phyloP scores from a whole-genome alignment of 1,284 basidiomycete genomes.

The Cutaneotrichosporon sp. region DNA sequence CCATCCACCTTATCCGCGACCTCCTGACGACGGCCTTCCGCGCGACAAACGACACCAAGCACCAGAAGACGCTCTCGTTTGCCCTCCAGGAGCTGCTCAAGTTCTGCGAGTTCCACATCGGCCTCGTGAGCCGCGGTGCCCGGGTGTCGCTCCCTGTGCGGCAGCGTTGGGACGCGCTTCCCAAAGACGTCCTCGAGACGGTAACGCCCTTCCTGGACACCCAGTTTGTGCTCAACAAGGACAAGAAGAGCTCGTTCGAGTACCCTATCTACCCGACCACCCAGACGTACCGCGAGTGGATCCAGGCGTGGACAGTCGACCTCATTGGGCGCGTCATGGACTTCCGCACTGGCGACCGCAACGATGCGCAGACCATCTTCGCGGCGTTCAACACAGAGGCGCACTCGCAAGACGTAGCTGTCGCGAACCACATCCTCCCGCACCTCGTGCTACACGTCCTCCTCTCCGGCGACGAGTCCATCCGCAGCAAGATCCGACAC shows the following conservation, averaged over 20 bases:
- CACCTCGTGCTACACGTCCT: slow-evolving; percentile 88
- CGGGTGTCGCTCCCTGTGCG: slow-evolving; percentile 67
- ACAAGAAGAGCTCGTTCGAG: slow-evolving; percentile 35
- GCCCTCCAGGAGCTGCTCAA: slow-evolving; percentile 90
- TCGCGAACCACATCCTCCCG: slow-evolving; percentile 87
- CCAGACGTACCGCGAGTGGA: slow-evolving; percentile 91
- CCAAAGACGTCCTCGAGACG: slow-evolving; percentile 83
- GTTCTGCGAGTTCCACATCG: slow-evolving; percentile 80
- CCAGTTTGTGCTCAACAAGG: slow-evolving; percentile 61
- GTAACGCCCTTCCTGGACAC: slow-evolving; percentile 83
- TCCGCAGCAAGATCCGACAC: slow-evolving; percentile 65
- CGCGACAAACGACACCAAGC: slow-evolving; percentile 88
- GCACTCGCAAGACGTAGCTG: slow-evolving; percentile 83
- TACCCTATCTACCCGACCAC: slow-evolving; percentile 75
- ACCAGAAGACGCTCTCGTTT: slow-evolving; percentile 86
- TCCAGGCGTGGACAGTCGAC: slow-evolving; percentile 83
- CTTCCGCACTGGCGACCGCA: slow-evolving; percentile 14
- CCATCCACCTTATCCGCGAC: slow-evolving; percentile 79
- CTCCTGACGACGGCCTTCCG: slow-evolving; percentile 90
- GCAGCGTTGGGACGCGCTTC: slow-evolving; percentile 71
- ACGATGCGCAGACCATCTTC: slow-evolving; percentile 64
- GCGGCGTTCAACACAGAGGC: slow-evolving; percentile 76
- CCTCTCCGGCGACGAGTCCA: slow-evolving; percentile 69
- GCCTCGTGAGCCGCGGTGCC: slow-evolving; percentile 45
- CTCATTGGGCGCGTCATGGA: slow-evolving; percentile 67